Conservation (phyloP, 345 rosid species). For the Jatropha curcas region DNA sequence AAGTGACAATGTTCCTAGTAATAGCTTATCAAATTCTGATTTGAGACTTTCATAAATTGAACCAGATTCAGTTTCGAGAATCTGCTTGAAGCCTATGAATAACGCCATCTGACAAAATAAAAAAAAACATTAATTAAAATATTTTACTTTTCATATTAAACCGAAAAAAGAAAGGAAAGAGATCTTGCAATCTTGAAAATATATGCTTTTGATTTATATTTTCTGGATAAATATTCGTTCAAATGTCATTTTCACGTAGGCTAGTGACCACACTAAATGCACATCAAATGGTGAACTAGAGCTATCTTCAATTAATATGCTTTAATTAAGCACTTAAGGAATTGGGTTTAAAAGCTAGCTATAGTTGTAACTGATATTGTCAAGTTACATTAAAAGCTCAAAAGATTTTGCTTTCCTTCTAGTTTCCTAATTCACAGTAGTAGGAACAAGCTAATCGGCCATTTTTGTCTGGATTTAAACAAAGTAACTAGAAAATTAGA, state of each 20-base stretch:
- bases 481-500: neutral
- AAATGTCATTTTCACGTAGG: neutral
- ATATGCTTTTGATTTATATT: too few species aligned
- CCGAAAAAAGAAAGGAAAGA: neutral
- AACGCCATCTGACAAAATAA: conserved; percentile 15
- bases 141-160: neutral
- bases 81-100: neutral
- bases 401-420: neutral
- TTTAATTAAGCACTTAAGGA: neutral
- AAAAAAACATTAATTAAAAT: neutral
- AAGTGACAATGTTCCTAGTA: conserved; percentile 7
- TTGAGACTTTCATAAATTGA: neutral
- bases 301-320: neutral
- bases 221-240: neutral
- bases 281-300: neutral
- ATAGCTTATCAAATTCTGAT: conserved; percentile 15
- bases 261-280: neutral
- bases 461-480: neutral
- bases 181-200: neutral
- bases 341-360: neutral
- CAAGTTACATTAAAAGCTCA: too few species aligned
- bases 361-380: too few species aligned
- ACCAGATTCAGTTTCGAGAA: neutral
- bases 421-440: neutral
- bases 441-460: neutral